These are phyloP conservation scores for Lepidopterella palustris DNA, from an alignment of 495 filamentous ascomycete genomes.

Conservation along the genomic window DNA sequence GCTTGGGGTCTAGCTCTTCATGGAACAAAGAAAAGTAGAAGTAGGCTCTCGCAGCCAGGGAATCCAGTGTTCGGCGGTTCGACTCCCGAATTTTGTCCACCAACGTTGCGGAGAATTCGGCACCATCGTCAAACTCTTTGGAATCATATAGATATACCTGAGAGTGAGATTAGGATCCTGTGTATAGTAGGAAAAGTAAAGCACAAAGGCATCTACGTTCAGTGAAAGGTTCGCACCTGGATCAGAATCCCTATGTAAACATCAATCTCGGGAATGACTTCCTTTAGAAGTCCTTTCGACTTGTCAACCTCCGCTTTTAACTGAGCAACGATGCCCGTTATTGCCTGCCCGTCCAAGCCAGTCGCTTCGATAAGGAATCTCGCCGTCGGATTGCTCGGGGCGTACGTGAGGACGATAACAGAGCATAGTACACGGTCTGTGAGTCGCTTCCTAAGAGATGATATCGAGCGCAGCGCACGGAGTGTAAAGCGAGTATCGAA, in stretches of 20 bases:
- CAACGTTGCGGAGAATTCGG: slow-evolving; percentile 72
- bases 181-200: not conserved
- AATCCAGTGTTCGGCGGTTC: slow-evolving; percentile 91
- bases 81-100: slow-evolving; percentile 77
- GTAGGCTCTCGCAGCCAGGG: slow-evolving; percentile 89
- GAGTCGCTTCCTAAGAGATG: slow-evolving; percentile 85
- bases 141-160: slow-evolving; percentile 86
- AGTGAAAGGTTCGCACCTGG: slow-evolving; percentile 27
- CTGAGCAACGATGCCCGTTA: slow-evolving; percentile 41
- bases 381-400: slow-evolving; percentile 56
- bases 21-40: slow-evolving; percentile 95
- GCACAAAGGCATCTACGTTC: not conserved
- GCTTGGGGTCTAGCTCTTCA: slow-evolving; percentile 77
- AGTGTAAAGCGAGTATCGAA: slow-evolving; percentile 95
- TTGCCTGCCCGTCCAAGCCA: slow-evolving; percentile 54
- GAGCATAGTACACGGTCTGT: slow-evolving; percentile 38
- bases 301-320: slow-evolving; percentile 61
- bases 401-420: slow-evolving; percentile 73
- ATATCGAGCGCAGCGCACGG: slow-evolving; percentile 87
- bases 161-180: slow-evolving; percentile 29
- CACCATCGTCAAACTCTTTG: slow-evolving; percentile 69
- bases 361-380: slow-evolving; percentile 63
- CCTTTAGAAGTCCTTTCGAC: slow-evolving; percentile 54
- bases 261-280: slow-evolving; percentile 82
- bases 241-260: slow-evolving; percentile 79